These are phyloP conservation scores for Vaccinium darrowii DNA, from an alignment of 148 eudicot genomes.

Conservation along the genomic window DNA sequence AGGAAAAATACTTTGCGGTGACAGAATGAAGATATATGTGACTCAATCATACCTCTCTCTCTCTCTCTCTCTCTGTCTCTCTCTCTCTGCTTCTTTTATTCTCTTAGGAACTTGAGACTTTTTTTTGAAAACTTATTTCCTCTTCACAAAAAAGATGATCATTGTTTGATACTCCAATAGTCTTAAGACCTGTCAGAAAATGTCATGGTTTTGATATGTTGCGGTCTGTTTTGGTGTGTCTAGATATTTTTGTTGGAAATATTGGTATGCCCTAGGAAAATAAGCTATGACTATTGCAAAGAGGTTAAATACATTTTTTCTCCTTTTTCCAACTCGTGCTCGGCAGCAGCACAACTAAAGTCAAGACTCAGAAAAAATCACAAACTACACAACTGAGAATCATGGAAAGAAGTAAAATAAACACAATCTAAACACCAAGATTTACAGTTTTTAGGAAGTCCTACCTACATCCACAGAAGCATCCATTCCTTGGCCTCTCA, in stretches of 20 bases:
- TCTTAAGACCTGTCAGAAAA: background rate
- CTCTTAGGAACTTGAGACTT: no score
- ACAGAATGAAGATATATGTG: no score
- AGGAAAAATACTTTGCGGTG: no score
- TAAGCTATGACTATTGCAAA: background rate
- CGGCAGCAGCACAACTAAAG: background rate
- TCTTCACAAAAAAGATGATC: no score
- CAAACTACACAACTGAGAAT: background rate
- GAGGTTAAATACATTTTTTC: no score
- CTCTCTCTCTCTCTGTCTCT: no score
- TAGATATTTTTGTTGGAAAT: background rate
- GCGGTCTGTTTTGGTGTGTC: background rate
- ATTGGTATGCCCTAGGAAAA: background rate
- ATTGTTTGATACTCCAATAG: no score
- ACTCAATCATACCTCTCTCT: no score
- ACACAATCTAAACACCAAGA: background rate
- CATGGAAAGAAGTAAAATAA: background rate
- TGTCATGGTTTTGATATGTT: background rate
- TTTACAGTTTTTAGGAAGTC: background rate
- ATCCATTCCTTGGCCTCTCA: background rate
- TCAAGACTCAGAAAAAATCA: background rate
- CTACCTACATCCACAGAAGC: background rate
- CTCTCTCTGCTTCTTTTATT: no score
- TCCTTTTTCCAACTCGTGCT: no score
- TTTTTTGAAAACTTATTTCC: no score